phyloP scores from a whole-genome alignment of 2,329 filamentous ascomycete genomes.

The Geosmithia morbida region DNA sequence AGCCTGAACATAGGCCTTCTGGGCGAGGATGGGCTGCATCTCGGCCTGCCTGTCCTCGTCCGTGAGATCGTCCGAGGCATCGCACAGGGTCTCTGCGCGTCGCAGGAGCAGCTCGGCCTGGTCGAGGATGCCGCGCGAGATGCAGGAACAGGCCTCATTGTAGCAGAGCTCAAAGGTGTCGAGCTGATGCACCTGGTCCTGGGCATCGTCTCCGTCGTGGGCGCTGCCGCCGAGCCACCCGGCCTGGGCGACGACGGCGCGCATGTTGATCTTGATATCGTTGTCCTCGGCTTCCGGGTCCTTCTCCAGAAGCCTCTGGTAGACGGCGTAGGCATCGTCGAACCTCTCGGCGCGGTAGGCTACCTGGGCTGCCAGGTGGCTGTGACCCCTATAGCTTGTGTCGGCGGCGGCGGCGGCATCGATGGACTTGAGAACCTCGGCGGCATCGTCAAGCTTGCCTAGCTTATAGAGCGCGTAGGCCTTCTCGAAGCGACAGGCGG shows the following conservation, averaged over 20 bases:
- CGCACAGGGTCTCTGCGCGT: conserved; percentile 56
- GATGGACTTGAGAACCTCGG: conserved; percentile 21
- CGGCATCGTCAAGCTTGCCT: conserved; percentile 54
- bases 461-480: conserved; percentile 77
- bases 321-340: conserved; percentile 47
- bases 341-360: conserved; percentile 68
- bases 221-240: conserved; percentile 46
- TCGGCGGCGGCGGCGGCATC: conserved; percentile 18
- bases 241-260: conserved; percentile 57
- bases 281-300: conserved; percentile 47
- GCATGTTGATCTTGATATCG: conserved; percentile 63
- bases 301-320: conserved; percentile 38
- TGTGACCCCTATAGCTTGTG: conserved; percentile 18
- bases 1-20: conserved; percentile 59
- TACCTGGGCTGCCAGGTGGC: conserved; percentile 48
- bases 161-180: conserved; percentile 73
- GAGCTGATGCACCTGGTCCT: conserved; percentile 29
- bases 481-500: conserved; percentile 51
- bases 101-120: conserved; percentile 54
- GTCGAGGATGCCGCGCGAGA: conserved; percentile 53
- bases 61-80: conserved; percentile 55
- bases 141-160: conserved; percentile 61
- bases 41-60: conserved; percentile 64
- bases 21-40: conserved; percentile 59
- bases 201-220: conserved; percentile 31